Percentiles rank a stretch among this genome's conserved stretches.
phyloP scores from a whole-genome alignment of 225 moss, liverwort and hornwort species.

The Lunularia cruciata region DNA sequence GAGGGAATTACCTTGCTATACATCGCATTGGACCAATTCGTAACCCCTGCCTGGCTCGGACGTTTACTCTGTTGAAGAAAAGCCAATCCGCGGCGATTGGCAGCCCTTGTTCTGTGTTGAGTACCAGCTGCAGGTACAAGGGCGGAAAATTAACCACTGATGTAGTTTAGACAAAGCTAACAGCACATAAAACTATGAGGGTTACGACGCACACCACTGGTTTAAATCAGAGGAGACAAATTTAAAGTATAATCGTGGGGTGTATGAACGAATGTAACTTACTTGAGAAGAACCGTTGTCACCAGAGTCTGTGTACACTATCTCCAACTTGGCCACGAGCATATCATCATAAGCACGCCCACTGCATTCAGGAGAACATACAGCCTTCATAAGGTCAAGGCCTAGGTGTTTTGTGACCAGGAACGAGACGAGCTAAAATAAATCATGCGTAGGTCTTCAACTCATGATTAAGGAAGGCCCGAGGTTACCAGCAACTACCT shows the following conservation, averaged over 20 bases:
- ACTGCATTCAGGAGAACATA: conserved; percentile 62
- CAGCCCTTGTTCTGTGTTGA: conserved; percentile 95
- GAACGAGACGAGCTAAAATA: not conserved
- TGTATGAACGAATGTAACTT: too few species aligned
- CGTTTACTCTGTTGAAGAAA: conserved; percentile 95
- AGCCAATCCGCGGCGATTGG: conserved; percentile 95
- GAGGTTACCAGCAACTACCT: conserved; percentile 44
- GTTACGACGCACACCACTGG: not conserved
- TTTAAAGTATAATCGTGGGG: too few species aligned
- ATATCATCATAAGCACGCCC: conserved; percentile 96
- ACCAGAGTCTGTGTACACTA: conserved; percentile 90
- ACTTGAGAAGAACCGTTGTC: conserved; percentile 99
- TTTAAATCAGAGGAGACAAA: not conserved
- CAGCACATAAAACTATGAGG: not conserved
- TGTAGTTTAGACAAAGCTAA: conserved; percentile 3
- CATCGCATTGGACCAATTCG: conserved; percentile 82
- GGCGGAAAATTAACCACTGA: not conserved
- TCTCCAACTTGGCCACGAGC: conserved; percentile 96
- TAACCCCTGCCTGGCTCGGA: conserved; percentile 96
- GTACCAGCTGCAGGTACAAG: conserved; percentile 68
- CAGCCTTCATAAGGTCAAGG: not conserved
- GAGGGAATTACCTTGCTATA: conserved; percentile 72
- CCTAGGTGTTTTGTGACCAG: not conserved
- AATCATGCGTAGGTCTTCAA: not conserved
- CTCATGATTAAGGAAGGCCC: not conserved